Base-by-base conservation (phyloP, 2,329 filamentous ascomycete species). In the Colletotrichum lini region DNA sequence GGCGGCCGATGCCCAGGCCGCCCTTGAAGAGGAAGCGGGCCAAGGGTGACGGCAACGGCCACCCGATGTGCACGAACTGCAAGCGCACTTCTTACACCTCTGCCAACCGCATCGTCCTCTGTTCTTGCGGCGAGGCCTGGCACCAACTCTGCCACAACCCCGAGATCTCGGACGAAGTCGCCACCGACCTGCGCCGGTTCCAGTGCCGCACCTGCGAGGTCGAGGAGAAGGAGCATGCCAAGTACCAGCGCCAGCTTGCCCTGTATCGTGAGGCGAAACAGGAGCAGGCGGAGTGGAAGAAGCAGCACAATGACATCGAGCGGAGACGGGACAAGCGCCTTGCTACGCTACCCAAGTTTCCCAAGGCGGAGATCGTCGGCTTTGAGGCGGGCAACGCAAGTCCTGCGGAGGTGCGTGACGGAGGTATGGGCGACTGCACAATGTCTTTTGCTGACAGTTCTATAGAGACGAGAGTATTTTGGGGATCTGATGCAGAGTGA, bases 381-480 rank as follows among this genome's bases (percentile, higher is more conserved):
- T 85, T 84, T 66, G 74, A 73, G 16, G 76, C 79, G 2, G 80
- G 82, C 0, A 75, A 77, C 9, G 79, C 83, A 15, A 78, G 80
- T 1, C 77, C 78, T 35, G 67, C 73, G n/a, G 74, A 78, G 52
- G 83, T 84, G 40, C 6, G 62, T 59, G 35, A 8, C 30, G n/a
- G 16, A 13, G 16, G 18, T 8, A 15, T 18, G 42, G 21, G 44
- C 58, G 0, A 15, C 16, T 57, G 15, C 7, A 7, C 2, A 3
- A 13, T 7, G 8, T 8, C 13, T 26, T 23, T 21, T 12, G 21
- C 61, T 73, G 21, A 73, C 62, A 1, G 9, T 2, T 52, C 1
- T 42, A 6, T 57, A 84, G 83, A 80, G 82, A 26, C 76, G 77
- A 21, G 77, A 80, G 42, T 85, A 85, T 69, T 85, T 85, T 68